Conservation (phyloP, 2,329 filamentous ascomycete species). For the Verticillium nonalfalfae region DNA sequence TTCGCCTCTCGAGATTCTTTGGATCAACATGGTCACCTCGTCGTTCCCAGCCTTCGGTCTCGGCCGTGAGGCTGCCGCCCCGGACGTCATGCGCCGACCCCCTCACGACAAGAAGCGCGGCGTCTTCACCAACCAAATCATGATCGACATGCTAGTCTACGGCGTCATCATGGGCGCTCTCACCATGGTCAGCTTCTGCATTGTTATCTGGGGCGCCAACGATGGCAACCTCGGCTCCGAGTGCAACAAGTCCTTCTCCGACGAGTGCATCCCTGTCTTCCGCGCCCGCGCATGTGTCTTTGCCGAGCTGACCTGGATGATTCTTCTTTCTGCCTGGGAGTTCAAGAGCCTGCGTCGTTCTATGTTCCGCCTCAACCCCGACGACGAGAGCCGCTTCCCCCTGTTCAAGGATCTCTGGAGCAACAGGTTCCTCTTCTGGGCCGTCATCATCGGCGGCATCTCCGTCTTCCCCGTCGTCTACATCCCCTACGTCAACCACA, state of each 20-base stretch:
- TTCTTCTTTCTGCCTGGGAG: constrained; percentile 71
- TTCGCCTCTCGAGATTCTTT: constrained; percentile 79
- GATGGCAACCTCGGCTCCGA: constrained; percentile 48
- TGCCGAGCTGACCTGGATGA: constrained; percentile 66
- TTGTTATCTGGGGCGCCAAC: constrained; percentile 53
- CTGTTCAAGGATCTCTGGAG: constrained; percentile 58
- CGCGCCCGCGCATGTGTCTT: constrained; percentile 67
- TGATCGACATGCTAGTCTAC: constrained; percentile 75
- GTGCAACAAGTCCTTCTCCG: constrained; percentile 56
- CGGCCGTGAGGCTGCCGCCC: constrained; percentile 68
- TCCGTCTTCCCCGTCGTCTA: constrained; percentile 65
- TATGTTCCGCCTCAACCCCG: constrained; percentile 60
- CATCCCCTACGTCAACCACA: constrained; percentile 62
- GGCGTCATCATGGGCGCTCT: constrained; percentile 71
- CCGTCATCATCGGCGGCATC: constrained; percentile 52
- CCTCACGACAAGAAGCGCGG: constrained; percentile 64
- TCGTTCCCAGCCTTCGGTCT: constrained; percentile 84
- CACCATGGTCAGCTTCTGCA: constrained; percentile 59
- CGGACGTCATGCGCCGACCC: constrained; percentile 73
- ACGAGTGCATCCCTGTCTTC: constrained; percentile 56
- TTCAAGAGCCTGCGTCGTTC: constrained; percentile 68
- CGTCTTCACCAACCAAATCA: constrained; percentile 72
- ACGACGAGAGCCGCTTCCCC: constrained; percentile 41
- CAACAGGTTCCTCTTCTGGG: constrained; percentile 67
- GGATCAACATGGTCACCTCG: constrained; percentile 92